A percentile compares a stretch with the other conserved stretches of the same genome.
These are phyloP conservation scores for Agaricus sinodeliciosus DNA, from an alignment of 768 basidiomycete species.

Conservation along the genomic window DNA sequence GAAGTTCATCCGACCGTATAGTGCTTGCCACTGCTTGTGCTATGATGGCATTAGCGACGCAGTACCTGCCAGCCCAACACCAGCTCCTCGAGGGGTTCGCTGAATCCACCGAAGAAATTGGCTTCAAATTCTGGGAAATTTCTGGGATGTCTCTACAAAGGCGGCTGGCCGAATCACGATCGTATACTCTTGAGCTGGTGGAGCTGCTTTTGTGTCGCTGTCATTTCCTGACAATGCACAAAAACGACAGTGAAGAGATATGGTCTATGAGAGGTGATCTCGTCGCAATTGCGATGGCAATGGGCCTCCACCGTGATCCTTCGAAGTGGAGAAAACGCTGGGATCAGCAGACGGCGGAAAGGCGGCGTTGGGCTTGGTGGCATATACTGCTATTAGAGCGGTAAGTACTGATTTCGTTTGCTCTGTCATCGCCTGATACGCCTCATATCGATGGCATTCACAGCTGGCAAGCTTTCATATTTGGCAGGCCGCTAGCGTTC, in stretches of 20 bases:
- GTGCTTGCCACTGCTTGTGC: constrained; percentile 67
- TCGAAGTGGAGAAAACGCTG: constrained; percentile 66
- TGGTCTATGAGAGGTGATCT: constrained; percentile 74
- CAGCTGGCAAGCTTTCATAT: constrained; percentile 87
- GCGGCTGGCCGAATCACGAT: constrained; percentile 50
- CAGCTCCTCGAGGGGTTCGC: constrained; percentile 47
- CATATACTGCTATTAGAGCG: constrained; percentile 77
- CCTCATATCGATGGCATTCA: constrained; percentile 7
- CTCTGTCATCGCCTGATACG: constrained; percentile 7
- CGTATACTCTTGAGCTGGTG: constrained; percentile 66
- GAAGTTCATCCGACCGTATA: constrained; percentile 57
- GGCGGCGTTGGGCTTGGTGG: constrained; percentile 89
- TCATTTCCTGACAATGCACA: constrained; percentile 68
- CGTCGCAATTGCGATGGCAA: constrained; percentile 67
- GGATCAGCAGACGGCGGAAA: constrained; percentile 51
- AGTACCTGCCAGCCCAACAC: constrained; percentile 65
- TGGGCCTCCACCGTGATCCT: constrained; percentile 87
- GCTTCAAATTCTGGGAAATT: constrained; percentile 62
- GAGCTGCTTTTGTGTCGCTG: constrained; percentile 66
- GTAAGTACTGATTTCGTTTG: constrained; percentile 28
- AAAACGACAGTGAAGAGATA: constrained; percentile 74
- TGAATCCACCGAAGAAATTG: constrained; percentile 51
- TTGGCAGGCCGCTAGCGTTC: constrained; percentile 71
- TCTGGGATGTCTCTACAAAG: constrained; percentile 59
- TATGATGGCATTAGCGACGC: constrained; percentile 67